Conservation (phyloP, 768 basidiomycete species). For the Vishniacozyma victoriae region DNA sequence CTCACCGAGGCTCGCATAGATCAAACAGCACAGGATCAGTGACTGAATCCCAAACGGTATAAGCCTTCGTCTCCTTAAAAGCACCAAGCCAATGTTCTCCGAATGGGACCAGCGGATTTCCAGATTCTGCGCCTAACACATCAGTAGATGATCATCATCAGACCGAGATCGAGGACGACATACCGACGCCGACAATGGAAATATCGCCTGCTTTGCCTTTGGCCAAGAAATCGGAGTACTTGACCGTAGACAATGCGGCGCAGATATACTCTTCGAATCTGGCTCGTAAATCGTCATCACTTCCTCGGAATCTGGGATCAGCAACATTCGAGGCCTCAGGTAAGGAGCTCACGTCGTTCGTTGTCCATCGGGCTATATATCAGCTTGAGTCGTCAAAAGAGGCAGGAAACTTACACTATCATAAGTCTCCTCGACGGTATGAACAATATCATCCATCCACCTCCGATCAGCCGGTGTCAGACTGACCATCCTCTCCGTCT, state of each 20-base stretch:
- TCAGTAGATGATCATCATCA: background rate
- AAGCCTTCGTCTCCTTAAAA: conserved; percentile 81
- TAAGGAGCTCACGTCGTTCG: conserved; percentile 4
- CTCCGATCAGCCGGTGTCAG: conserved; percentile 89
- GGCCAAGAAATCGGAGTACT: conserved; percentile 76
- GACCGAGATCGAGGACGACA: background rate
- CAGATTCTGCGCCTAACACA: conserved; percentile 1
- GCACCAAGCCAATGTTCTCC: conserved; percentile 80
- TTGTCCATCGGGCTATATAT: conserved; percentile 11
- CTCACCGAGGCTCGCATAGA: conserved; percentile 83
- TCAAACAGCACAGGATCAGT: conserved; percentile 94
- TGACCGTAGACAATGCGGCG: conserved; percentile 77
- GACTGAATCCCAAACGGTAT: conserved; percentile 78
- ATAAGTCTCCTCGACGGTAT: conserved; percentile 46
- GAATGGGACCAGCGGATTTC: conserved; percentile 58
- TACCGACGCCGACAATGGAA: conserved; percentile 45
- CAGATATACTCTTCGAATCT: conserved; percentile 96
- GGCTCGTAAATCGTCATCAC: conserved; percentile 85
- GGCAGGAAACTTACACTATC: conserved; percentile 20
- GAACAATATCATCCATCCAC: conserved; percentile 81
- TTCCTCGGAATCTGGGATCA: conserved; percentile 74
- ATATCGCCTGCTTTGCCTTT: conserved; percentile 60
- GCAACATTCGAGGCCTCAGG: background rate
- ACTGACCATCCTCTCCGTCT: conserved; percentile 66
- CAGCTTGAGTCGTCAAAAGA: background rate